phyloP scores from a whole-genome alignment of 2,329 filamentous ascomycete genomes.

The Ambrosiella xylebori region DNA sequence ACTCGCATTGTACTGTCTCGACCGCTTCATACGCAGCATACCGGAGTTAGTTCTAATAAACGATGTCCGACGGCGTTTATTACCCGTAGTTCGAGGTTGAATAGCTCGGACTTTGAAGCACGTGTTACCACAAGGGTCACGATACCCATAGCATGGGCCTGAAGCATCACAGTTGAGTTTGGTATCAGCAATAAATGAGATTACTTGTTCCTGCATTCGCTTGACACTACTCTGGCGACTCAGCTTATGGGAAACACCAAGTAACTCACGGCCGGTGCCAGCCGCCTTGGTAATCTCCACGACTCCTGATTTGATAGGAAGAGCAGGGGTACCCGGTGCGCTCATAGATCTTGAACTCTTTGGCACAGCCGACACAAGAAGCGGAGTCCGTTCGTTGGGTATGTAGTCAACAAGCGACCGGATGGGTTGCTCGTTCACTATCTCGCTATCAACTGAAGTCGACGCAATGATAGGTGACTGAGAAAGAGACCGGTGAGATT shows the following conservation, averaged over 20 bases:
- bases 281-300: not conserved
- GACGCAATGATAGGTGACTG: not conserved
- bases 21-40: not conserved
- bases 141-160: constrained; percentile 46
- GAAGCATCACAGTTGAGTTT: constrained; percentile 44
- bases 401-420: not conserved
- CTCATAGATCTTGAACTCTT: not conserved
- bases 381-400: not conserved
- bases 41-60: not conserved
- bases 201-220: constrained; percentile 36
- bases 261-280: not conserved
- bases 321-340: not conserved
- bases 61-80: not conserved
- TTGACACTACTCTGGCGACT: constrained; percentile 21
- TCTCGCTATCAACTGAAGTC: too few relatives aligned
- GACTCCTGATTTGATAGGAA: not conserved
- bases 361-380: not conserved
- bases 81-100: not conserved
- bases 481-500: not conserved
- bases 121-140: constrained; percentile 47
- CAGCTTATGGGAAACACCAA: not conserved
- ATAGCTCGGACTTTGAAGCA: constrained; percentile 37
- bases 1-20: not conserved
- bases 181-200: constrained; percentile 49
- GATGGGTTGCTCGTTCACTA: too few relatives aligned